These are phyloP conservation scores for Grosmannia clavigera DNA, from an alignment of 2,329 filamentous ascomycete genomes.

Conservation along the genomic window DNA sequence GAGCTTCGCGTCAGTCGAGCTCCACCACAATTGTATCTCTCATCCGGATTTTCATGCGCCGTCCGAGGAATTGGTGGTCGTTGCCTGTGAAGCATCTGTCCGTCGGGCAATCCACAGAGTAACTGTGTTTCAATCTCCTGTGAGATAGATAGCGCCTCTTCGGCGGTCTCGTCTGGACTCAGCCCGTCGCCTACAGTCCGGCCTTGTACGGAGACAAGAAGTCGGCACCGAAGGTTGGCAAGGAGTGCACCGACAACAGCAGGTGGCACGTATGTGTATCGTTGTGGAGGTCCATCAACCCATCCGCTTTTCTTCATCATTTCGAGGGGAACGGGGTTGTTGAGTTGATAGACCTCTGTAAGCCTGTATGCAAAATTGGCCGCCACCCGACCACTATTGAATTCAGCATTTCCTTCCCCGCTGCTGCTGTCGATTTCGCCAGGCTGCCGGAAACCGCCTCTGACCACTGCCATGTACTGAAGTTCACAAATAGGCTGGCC, in stretches of 20 bases:
- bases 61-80: no score
- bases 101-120: slow-evolving; percentile 27
- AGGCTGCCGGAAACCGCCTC: slow-evolving; percentile 27
- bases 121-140: slow-evolving; percentile 42
- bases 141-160: slow-evolving; percentile 25
- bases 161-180: slow-evolving; percentile 4
- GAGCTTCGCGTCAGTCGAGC: slow-evolving; percentile 23
- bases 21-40: background rate
- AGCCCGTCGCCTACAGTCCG: background rate
- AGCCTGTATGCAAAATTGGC: slow-evolving; percentile 39
- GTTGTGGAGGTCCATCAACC: slow-evolving; percentile 33
- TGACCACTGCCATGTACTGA: slow-evolving; percentile 46
- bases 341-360: slow-evolving; percentile 47
- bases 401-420: slow-evolving; percentile 39
- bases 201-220: slow-evolving; percentile 15
- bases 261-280: slow-evolving; percentile 42
- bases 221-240: slow-evolving; percentile 41
- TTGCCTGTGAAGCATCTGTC: background rate
- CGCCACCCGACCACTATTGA: slow-evolving; percentile 27
- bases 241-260: slow-evolving; percentile 45
- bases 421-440: slow-evolving; percentile 31
- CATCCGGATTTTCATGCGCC: no score
- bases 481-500: slow-evolving; percentile 34
- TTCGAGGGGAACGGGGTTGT: slow-evolving; percentile 40
- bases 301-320: slow-evolving; percentile 43